Evolutionary conservation across 228 moss, liverwort and hornwort species (phyloP).

Genomic region (Sphagnum magellanicum): DNA sequence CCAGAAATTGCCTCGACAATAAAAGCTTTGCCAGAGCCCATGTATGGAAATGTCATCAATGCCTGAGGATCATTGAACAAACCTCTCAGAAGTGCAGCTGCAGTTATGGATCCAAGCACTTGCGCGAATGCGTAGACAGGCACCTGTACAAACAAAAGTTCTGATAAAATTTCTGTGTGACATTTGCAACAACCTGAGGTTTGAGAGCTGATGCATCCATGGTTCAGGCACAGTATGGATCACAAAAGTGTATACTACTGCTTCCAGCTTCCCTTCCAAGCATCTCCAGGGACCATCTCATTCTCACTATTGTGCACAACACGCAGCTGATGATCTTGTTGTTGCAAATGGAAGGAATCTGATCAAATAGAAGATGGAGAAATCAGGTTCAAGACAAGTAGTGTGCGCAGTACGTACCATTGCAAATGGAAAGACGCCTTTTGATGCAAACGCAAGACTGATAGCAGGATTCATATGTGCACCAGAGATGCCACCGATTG

Average conservation of each 20-base stretch:
- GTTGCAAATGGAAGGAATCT: too few species aligned
- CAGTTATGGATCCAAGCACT: slow-evolving; percentile 33
- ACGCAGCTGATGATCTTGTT: too few species aligned
- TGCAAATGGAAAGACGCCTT: slow-evolving; percentile 26
- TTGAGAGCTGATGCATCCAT: background rate
- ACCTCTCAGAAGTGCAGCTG: slow-evolving; percentile 27
- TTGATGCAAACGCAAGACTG: slow-evolving; percentile 48
- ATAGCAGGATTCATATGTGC: slow-evolving; percentile 47
- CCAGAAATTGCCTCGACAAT: slow-evolving; percentile 32
- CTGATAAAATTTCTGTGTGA: background rate
- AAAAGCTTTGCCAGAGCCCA: slow-evolving; percentile 19
- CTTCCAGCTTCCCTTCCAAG: too few species aligned
- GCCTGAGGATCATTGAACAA: slow-evolving; percentile 22
- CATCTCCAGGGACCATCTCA: too few species aligned
- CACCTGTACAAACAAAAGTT: slow-evolving; percentile 22
- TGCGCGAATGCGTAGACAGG: slow-evolving; percentile 41
- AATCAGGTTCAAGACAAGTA: too few species aligned
- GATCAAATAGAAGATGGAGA: too few species aligned
- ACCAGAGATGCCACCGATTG: slow-evolving; percentile 52
- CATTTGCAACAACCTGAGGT: background rate
- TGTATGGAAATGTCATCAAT: slow-evolving; percentile 28
- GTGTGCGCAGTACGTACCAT: slow-evolving; percentile 14
- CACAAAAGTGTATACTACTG: background rate
- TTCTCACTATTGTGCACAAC: too few species aligned
- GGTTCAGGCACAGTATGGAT: background rate